Percentiles rank a stretch among this genome's conserved stretches.
phyloP scores from a whole-genome alignment of 2,329 filamentous ascomycete species.

The Biscogniauxia mediterranea region DNA sequence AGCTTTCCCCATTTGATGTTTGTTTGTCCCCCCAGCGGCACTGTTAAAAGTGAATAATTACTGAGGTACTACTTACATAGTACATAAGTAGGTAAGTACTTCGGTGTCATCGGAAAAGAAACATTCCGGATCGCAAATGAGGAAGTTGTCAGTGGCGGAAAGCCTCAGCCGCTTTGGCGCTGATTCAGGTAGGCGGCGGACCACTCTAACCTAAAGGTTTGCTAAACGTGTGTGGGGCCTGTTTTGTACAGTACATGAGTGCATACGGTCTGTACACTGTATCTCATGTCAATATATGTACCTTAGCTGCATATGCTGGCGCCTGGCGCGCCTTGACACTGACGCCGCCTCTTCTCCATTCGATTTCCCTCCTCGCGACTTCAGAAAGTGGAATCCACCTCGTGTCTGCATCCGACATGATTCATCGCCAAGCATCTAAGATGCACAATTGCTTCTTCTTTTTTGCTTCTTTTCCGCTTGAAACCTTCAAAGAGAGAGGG shows the following conservation, averaged over 20 bases:
- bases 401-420: slow-evolving; percentile 10
- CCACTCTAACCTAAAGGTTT: background rate
- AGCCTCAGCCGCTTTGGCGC: background rate
- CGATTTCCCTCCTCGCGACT: background rate
- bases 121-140: background rate
- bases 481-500: too few relatives aligned
- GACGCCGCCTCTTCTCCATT: background rate
- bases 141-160: background rate
- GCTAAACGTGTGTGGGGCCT: background rate
- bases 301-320: background rate
- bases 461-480: too few relatives aligned
- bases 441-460: background rate
- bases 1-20: too few relatives aligned
- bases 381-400: background rate
- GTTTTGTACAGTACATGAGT: background rate
- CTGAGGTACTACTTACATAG: too few relatives aligned
- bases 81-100: background rate
- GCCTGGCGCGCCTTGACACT: background rate
- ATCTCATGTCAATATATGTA: background rate
- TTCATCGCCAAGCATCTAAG: slow-evolving; percentile 10
- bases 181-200: background rate
- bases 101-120: background rate
- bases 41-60: too few relatives aligned
- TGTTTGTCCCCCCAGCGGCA: background rate
- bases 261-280: background rate